These are phyloP conservation scores for Oropetium thomaeum DNA, from an alignment of 176 grass and related monocot species.

Conservation along the genomic window DNA sequence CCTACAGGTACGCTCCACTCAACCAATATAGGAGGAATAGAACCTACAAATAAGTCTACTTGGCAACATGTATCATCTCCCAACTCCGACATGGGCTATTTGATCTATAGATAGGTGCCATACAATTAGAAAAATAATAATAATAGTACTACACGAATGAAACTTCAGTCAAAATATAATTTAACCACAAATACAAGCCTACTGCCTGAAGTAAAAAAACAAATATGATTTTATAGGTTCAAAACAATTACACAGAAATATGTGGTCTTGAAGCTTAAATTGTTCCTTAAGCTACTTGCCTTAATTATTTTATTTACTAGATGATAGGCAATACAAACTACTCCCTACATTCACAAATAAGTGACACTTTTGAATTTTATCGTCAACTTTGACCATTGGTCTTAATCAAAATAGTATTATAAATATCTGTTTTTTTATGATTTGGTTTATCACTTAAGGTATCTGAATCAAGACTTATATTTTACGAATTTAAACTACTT, in stretches of 20 bases:
- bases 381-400: too few relatives aligned
- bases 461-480: too few relatives aligned
- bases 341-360: too few relatives aligned
- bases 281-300: neutral
- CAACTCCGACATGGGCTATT: neutral
- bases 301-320: conserved; percentile 13
- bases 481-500: too few relatives aligned
- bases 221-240: neutral
- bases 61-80: neutral
- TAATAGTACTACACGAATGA: conserved; percentile 15
- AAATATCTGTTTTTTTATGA: too few relatives aligned
- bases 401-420: too few relatives aligned
- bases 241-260: neutral
- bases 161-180: conserved; percentile 5
- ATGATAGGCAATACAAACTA: neutral
- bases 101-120: neutral
- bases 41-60: conserved; percentile 28
- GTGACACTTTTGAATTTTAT: too few relatives aligned
- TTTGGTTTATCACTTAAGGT: too few relatives aligned
- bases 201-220: neutral
- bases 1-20: neutral
- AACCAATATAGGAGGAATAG: conserved; percentile 3
- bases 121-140: too few relatives aligned
- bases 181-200: conserved; percentile 4
- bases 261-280: neutral